phyloP scores from a whole-genome alignment of 108 stramenopile genomes.

The Mediolabrus comicus region DNA sequence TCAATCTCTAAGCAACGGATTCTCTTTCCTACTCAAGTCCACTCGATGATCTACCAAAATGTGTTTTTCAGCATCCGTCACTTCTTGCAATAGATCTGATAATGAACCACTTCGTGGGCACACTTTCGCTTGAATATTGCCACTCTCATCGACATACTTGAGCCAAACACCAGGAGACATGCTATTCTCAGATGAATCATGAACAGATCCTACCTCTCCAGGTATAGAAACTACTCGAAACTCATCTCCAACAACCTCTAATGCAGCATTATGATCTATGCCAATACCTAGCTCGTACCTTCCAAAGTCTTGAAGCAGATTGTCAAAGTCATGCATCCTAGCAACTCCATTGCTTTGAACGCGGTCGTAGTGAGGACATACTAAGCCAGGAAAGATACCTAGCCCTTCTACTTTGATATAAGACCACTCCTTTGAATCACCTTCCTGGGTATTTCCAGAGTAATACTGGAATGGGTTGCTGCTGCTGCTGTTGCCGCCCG shows the following conservation, averaged over 20 bases:
- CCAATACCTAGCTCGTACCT: constrained; percentile 57
- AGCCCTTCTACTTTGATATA: constrained; percentile 64
- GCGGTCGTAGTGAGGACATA: constrained; percentile 76
- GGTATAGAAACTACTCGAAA: constrained; percentile 43
- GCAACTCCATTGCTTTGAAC: constrained; percentile 68
- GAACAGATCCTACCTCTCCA: constrained; percentile 37
- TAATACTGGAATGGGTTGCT: not conserved
- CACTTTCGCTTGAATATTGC: constrained; percentile 21
- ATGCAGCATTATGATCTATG: constrained; percentile 82
- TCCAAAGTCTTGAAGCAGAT: constrained; percentile 53
- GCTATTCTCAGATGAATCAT: not conserved
- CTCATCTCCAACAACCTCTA: constrained; percentile 65
- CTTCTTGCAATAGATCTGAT: constrained; percentile 31
- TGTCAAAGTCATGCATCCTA: constrained; percentile 58
- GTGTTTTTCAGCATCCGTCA: constrained; percentile 20
- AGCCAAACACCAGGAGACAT: constrained; percentile 51
- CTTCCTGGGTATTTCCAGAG: not conserved
- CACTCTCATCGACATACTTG: constrained; percentile 43
- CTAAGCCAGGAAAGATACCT: constrained; percentile 58
- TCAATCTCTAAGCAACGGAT: constrained; percentile 24
- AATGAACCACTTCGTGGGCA: constrained; percentile 43
- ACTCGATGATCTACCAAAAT: constrained; percentile 35
- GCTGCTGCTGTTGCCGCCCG: not conserved
- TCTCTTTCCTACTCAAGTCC: constrained; percentile 37
- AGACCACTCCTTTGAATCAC: constrained; percentile 41